phyloP scores from a whole-genome alignment of 2,329 filamentous ascomycete species.

The Calycina herbarum region DNA sequence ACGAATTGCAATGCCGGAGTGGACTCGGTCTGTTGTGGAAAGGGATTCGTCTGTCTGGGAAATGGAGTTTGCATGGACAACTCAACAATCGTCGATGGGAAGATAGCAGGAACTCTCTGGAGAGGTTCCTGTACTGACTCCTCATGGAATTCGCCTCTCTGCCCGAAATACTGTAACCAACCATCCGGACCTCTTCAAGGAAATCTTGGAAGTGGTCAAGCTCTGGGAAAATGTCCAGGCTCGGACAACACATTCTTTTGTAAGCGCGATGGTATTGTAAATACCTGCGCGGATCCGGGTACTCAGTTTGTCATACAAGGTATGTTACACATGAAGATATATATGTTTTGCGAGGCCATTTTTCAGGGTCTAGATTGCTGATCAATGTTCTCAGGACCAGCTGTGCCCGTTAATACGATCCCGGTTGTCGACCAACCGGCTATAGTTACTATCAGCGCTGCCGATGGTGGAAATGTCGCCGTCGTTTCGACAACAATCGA shows the following conservation, averaged over 20 bases:
- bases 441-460: background rate
- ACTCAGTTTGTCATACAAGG: slow-evolving; percentile 8
- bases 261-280: background rate
- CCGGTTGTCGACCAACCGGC: background rate
- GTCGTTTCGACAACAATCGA: background rate
- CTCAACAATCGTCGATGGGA: slow-evolving; percentile 7
- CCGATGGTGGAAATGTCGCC: background rate
- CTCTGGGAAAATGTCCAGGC: slow-evolving; percentile 5
- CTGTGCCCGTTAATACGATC: background rate
- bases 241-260: slow-evolving; percentile 9
- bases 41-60: slow-evolving; percentile 12
- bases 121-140: slow-evolving; percentile 12
- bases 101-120: background rate
- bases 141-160: slow-evolving; percentile 11
- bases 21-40: slow-evolving; percentile 12
- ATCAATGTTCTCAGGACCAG: slow-evolving; percentile 5
- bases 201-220: slow-evolving; percentile 10
- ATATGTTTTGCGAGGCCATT: background rate
- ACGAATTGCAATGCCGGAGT: background rate
- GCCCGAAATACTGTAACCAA: slow-evolving; percentile 8
- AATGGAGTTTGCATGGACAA: slow-evolving; percentile 15
- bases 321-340: slow-evolving; percentile 7
- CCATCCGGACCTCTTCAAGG: slow-evolving; percentile 2
- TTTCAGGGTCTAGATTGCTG: background rate
- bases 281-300: slow-evolving; percentile 3